Evolutionary conservation across 2,329 filamentous ascomycete genomes (phyloP), one percentile per base, ranked within the genome.

Genomic region (Paracorniculantispora psalliotae): DNA sequence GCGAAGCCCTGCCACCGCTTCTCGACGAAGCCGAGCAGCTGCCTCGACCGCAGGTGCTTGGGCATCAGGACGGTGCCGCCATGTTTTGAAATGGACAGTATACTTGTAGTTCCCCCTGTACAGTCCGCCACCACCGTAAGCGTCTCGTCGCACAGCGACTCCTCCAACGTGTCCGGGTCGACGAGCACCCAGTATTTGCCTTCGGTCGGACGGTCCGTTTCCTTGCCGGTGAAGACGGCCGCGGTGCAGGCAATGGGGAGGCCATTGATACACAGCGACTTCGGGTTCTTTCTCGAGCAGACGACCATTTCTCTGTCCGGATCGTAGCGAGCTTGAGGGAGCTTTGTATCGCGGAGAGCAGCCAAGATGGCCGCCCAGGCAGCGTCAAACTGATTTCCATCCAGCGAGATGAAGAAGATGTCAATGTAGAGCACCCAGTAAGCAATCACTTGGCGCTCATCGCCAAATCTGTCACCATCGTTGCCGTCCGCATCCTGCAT

Each of bases 351-450:
- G 56, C 79, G 80, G 61, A 99, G 76, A 7, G 94, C 93, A 9
- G 92, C 90, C 23, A 96, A 73, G 0, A 96, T 81, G 13, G 91
- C 87, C 1, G 88, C 83, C 92, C 93, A 97, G 0, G 91, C 91
- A 0, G 91, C 90, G 68, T 99, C 93, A 64, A 97, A 92, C 1
- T 91, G 85, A 67, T 94, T 96, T 6, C 93, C 93, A 63, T 96
- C 92, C 52, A 96, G 85, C 0, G 91, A 96, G 65, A 99, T 88
- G 75, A 96, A 94, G 69, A 97, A 83, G n/a, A 97, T 81, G 69
- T 97, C 93, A 64, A 99, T 90, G 73, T 96, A 97, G 21, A 99
- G 84, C 10, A 90, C 87, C 94, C 93, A 99, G 73, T 96, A 97
- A 0, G 89, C 94, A 70, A 90, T 93, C 12, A 93, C 73, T n/a